A percentile compares a stretch with the other conserved stretches of the same genome.
These are phyloP conservation scores for Zygotorulaspora florentina DNA, from an alignment of 805 yeast genomes.

Conservation along the genomic window DNA sequence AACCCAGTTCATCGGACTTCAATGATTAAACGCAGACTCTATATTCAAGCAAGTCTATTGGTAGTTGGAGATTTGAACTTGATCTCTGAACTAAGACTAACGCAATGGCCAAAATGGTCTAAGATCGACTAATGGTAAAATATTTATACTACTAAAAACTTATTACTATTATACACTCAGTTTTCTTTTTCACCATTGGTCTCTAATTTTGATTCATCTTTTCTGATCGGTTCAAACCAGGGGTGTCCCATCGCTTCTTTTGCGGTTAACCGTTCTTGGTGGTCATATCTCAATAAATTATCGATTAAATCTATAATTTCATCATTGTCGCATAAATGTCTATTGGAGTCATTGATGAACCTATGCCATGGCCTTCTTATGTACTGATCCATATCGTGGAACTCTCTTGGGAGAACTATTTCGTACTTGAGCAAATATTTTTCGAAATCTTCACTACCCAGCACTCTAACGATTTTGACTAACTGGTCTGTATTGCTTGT, in stretches of 20 bases:
- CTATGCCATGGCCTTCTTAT: conserved; percentile 83
- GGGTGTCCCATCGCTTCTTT: conserved; percentile 77
- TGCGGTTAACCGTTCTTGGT: conserved; percentile 83
- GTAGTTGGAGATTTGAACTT: conserved; percentile 18
- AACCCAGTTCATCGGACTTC: conserved; percentile 2
- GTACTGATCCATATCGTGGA: conserved; percentile 69
- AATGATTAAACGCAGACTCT: conserved; percentile 9
- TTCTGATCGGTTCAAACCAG: conserved; percentile 29
- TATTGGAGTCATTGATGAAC: conserved; percentile 67
- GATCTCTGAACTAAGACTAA: conserved; percentile 17
- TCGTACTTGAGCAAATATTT: conserved; percentile 68
- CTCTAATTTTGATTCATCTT: conserved; percentile 2
- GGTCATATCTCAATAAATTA: conserved; percentile 76
- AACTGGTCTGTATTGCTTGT: conserved; percentile 86
- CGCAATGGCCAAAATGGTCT: conserved; percentile 18
- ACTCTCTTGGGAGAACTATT: conserved; percentile 66
- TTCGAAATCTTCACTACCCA: conserved; percentile 79
- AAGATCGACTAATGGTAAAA: not conserved
- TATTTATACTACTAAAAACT: not conserved
- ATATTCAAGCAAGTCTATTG: conserved; percentile 19
- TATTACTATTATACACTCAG: not conserved
- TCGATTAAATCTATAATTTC: conserved; percentile 82
- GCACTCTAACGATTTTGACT: conserved; percentile 79
- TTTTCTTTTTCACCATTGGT: not conserved
- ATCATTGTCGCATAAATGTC: conserved; percentile 54